These are phyloP conservation scores for Nyctanthes arbortristis DNA, from an alignment of 257 asterid species.

Conservation along the genomic window DNA sequence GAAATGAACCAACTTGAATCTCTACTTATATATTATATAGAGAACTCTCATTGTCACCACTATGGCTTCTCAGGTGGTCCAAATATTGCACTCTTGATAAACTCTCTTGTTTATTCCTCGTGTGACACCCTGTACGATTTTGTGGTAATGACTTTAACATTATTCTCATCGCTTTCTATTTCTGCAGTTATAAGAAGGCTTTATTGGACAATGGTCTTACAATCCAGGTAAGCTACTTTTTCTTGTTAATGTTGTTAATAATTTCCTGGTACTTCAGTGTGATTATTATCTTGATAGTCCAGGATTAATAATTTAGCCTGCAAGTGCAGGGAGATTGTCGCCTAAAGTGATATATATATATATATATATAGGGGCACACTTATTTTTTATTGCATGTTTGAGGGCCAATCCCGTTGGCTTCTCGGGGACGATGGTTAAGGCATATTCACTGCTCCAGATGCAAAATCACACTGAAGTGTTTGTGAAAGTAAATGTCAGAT, in stretches of 20 bases:
- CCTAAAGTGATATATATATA: too few species aligned
- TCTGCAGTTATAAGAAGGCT: conserved; percentile 80
- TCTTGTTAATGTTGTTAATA: neutral
- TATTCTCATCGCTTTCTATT: conserved; percentile 24
- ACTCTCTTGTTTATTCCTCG: conserved; percentile 23
- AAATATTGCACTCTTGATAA: conserved; percentile 7
- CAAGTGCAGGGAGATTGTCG: neutral
- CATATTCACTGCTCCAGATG: neutral
- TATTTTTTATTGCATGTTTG: neutral
- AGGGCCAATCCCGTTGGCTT: neutral
- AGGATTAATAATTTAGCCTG: neutral
- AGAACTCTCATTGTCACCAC: conserved; percentile 2
- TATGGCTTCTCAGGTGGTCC: conserved; percentile 12
- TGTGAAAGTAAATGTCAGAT: neutral
- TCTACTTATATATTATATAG: conserved; percentile 5
- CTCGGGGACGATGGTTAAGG: neutral
- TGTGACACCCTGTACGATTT: neutral
- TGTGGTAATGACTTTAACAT: conserved; percentile 8
- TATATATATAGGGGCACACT: neutral
- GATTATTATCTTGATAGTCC: conserved; percentile 8
- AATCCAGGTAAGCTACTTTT: conserved; percentile 61
- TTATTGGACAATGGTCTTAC: conserved; percentile 85
- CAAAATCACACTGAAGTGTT: neutral
- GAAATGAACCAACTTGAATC: conserved; percentile 3
- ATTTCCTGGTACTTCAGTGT: neutral